Percentiles rank a stretch among this genome's conserved stretches.
Evolutionary conservation across 306 rosid species (phyloP).

Genomic region (Parietaria judaica): DNA sequence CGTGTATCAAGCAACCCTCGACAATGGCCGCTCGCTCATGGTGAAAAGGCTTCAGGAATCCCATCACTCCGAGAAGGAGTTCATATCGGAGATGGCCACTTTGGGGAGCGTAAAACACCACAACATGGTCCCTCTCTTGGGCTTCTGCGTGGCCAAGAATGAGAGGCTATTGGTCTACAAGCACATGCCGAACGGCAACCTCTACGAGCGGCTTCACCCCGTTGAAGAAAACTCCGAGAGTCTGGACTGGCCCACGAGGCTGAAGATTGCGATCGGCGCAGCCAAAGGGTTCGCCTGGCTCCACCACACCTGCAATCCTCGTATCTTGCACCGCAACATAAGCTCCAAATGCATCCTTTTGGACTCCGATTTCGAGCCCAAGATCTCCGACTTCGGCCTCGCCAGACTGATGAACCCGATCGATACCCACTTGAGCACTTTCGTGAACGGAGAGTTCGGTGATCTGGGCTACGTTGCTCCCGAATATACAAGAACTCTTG

Average conservation of each 20-base stretch:
- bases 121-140: constrained; percentile 84
- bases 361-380: constrained; percentile 72
- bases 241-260: constrained; percentile 70
- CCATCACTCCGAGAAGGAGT: constrained; percentile 75
- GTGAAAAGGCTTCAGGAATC: constrained; percentile 91
- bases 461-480: constrained; percentile 96
- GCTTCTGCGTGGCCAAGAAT: constrained; percentile 74
- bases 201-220: constrained; percentile 63
- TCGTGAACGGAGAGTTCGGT: constrained; percentile 88
- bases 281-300: constrained; percentile 96
- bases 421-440: constrained; percentile 94
- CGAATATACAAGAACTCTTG: constrained; percentile 73
- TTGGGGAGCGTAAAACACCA: constrained; percentile 62
- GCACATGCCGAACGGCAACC: constrained; percentile 71
- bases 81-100: constrained; percentile 74
- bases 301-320: constrained; percentile 94
- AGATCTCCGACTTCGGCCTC: constrained; percentile 89
- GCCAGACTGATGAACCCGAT: constrained; percentile 92
- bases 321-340: constrained; percentile 85
- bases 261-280: constrained; percentile 79
- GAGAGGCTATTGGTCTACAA: constrained; percentile 81
- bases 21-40: constrained; percentile 67
- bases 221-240: constrained; percentile 30
- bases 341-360: constrained; percentile 86
- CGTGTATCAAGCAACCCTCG: constrained; percentile 65